Evolutionary conservation across 441 rosid species (phyloP).

Genomic region (Gossypium davidsonii): DNA sequence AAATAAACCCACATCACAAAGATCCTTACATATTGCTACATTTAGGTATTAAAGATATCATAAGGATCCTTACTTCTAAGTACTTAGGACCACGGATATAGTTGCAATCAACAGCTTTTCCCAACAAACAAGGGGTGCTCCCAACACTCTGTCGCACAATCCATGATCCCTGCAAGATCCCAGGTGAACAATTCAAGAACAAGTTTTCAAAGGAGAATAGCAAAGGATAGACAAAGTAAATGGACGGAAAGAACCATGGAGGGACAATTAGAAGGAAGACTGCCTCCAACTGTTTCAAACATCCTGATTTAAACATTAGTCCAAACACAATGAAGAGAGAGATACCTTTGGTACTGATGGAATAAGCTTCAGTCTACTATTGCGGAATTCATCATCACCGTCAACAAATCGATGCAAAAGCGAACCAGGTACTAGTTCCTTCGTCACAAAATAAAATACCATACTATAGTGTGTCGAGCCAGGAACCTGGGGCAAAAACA

Average conservation of each 20-base stretch:
- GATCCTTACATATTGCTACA: background rate
- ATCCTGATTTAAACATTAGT: background rate
- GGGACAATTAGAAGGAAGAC: background rate
- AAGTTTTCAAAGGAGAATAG: background rate
- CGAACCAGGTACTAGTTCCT: conserved; percentile 67
- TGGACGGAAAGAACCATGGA: background rate
- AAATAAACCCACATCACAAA: conserved; percentile 7
- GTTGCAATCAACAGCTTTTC: conserved; percentile 95
- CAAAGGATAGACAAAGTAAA: background rate
- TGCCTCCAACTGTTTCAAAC: conserved; percentile 6
- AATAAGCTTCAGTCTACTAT: conserved; percentile 92
- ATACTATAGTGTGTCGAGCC: conserved; percentile 95
- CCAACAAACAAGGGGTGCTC: conserved; percentile 95
- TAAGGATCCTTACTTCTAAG: conserved; percentile 53
- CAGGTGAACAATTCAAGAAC: conserved; percentile 14
- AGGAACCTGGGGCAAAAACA: conserved; percentile 59
- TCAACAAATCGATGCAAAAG: conserved; percentile 94
- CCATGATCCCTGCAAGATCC: conserved; percentile 82
- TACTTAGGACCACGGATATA: conserved; percentile 77
- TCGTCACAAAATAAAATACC: conserved; percentile 91
- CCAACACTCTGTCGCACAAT: conserved; percentile 99
- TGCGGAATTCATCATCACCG: conserved; percentile 97
- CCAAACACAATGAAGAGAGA: conserved; percentile 13
- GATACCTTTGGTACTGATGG: conserved; percentile 91
- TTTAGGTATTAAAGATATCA: background rate